A percentile compares a stretch with the other conserved stretches of the same genome.
phyloP scores from a whole-genome alignment of 2,329 filamentous ascomycete genomes.

The Cordyceps fumosorosea region DNA sequence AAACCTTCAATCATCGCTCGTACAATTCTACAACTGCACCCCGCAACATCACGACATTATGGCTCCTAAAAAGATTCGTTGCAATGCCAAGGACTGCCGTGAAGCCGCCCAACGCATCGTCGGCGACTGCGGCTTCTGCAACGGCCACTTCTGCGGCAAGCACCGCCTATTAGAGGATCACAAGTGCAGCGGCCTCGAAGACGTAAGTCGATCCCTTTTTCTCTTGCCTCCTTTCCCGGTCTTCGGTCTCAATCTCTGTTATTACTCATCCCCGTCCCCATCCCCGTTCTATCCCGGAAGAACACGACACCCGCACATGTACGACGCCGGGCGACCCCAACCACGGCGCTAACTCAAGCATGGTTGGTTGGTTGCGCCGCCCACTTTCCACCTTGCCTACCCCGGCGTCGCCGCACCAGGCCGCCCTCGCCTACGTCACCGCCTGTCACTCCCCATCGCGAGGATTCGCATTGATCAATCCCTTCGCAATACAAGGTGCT shows the following conservation, averaged over 20 bases:
- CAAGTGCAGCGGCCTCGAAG: conserved; percentile 85
- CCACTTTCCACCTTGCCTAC: not conserved
- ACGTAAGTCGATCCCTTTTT: conserved; percentile 47
- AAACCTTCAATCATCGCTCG: not conserved
- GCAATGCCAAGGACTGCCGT: conserved; percentile 84
- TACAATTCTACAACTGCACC: not conserved
- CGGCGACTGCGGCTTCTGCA: conserved; percentile 92
- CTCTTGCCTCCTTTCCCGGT: not conserved
- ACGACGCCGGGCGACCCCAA: not conserved
- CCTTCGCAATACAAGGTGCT: not conserved
- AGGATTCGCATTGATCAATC: not conserved
- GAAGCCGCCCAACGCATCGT: conserved; percentile 86
- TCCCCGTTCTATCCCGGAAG: too few relatives aligned
- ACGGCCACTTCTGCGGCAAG: conserved; percentile 89
- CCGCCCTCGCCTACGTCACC: conserved; percentile 10
- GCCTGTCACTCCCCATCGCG: conserved; percentile 6
- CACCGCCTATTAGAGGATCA: conserved; percentile 92
- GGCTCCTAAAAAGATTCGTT: conserved; percentile 74
- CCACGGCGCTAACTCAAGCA: conserved; percentile 7
- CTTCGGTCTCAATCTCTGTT: not conserved
- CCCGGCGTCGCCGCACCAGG: not conserved
- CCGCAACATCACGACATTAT: conserved; percentile 30
- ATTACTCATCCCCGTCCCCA: too few relatives aligned
- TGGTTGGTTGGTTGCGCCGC: not conserved
- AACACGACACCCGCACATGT: not conserved